Evolutionary conservation across 768 basidiomycete species (phyloP).

Genomic region (Fomitopsis pulvina): DNA sequence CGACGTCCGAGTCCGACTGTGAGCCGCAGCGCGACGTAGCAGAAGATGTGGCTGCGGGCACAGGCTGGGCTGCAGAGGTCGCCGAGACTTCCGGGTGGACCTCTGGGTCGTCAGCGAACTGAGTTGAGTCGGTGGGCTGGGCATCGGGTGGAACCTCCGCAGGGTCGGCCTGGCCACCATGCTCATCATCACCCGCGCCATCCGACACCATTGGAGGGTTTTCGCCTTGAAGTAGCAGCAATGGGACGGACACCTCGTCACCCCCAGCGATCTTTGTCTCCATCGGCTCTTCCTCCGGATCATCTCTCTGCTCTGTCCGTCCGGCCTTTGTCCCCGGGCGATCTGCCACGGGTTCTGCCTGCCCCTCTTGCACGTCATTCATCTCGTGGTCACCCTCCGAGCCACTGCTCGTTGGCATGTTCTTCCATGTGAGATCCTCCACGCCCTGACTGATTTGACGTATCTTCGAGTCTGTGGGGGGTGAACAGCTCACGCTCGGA

Average conservation of each 20-base stretch:
- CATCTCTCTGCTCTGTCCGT: background rate
- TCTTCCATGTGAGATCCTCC: slow-evolving; percentile 71
- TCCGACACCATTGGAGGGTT: slow-evolving; percentile 18
- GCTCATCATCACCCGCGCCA: slow-evolving; percentile 16
- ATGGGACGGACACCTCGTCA: background rate
- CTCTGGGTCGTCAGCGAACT: background rate
- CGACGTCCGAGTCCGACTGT: slow-evolving; percentile 30
- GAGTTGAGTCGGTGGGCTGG: slow-evolving; percentile 6
- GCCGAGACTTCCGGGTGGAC: background rate
- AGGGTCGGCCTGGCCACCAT: slow-evolving; percentile 19
- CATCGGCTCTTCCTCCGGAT: background rate
- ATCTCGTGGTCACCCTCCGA: slow-evolving; percentile 6
- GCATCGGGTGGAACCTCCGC: slow-evolving; percentile 19
- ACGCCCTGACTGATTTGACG: slow-evolving; percentile 76
- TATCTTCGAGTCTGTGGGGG: slow-evolving; percentile 70
- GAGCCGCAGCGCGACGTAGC: slow-evolving; percentile 13
- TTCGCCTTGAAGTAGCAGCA: slow-evolving; percentile 6
- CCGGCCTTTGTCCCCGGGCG: background rate
- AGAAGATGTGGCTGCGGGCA: slow-evolving; percentile 1
- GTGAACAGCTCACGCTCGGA: slow-evolving; percentile 41
- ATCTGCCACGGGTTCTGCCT: background rate
- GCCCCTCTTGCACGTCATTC: background rate
- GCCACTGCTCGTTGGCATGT: slow-evolving; percentile 29
- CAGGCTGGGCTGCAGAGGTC: background rate
- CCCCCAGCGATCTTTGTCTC: background rate